Conservation (phyloP, 352 stramenopile genomes). For the Phytophthora brassicae region DNA sequence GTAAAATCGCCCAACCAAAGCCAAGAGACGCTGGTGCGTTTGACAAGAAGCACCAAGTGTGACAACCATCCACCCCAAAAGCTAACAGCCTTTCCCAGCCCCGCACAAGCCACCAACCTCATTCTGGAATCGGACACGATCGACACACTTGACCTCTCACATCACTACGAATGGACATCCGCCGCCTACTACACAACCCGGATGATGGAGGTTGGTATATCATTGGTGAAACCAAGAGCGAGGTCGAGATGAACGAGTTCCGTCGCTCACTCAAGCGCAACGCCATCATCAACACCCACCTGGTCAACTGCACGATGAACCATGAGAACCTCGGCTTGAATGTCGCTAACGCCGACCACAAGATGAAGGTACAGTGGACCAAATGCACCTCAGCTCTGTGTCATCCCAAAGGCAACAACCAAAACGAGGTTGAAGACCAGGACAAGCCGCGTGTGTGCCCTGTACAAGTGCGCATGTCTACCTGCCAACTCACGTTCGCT, state of each 20-base stretch:
- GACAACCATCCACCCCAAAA: slow-evolving; percentile 32
- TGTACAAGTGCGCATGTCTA: slow-evolving; percentile 82
- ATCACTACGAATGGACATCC: slow-evolving; percentile 66
- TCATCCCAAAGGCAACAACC: slow-evolving; percentile 59
- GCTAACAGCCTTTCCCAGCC: slow-evolving; percentile 21
- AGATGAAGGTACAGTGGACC: slow-evolving; percentile 87
- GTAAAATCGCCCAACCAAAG: background rate
- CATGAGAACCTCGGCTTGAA: slow-evolving; percentile 54
- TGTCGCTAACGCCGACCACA: slow-evolving; percentile 55
- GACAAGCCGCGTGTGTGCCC: slow-evolving; percentile 49
- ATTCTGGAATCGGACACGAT: slow-evolving; percentile 29
- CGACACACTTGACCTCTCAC: too few species aligned
- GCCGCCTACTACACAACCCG: slow-evolving; percentile 72
- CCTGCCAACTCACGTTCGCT: slow-evolving; percentile 72
- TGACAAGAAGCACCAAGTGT: slow-evolving; percentile 34
- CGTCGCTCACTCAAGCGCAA: slow-evolving; percentile 79
- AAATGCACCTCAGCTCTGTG: slow-evolving; percentile 81
- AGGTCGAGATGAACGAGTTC: slow-evolving; percentile 75
- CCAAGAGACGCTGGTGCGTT: slow-evolving; percentile 36
- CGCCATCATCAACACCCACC: slow-evolving; percentile 83
- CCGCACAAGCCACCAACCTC: background rate
- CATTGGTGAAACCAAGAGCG: slow-evolving; percentile 73
- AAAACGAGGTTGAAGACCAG: slow-evolving; percentile 29
- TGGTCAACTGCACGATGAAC: slow-evolving; percentile 84
- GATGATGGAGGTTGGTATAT: slow-evolving; percentile 79